A percentile compares a stretch with the other conserved stretches of the same genome.
phyloP scores from a whole-genome alignment of 73 alveolate genomes.

The Stentor coeruleus region DNA sequence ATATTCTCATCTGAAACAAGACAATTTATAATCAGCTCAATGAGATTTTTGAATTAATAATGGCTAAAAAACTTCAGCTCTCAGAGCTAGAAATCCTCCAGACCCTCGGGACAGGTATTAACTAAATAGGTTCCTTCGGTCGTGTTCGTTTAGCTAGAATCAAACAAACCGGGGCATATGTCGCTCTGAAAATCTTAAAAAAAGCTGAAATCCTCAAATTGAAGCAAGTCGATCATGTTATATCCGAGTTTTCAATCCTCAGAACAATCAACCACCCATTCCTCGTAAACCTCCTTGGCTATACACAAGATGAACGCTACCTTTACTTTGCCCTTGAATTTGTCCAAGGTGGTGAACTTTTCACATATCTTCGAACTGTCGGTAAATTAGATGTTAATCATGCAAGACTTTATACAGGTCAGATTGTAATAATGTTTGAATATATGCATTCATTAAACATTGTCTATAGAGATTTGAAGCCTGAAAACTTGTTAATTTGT shows the following conservation, averaged over 20 bases:
- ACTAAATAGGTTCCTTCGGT: slow-evolving; percentile 92
- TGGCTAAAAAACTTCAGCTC: no score
- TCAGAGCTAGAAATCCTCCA: no score
- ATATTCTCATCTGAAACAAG: no score
- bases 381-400: slow-evolving; percentile 62
- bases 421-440: no score
- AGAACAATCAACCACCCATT: slow-evolving; percentile 92
- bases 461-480: not conserved
- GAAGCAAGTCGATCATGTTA: slow-evolving; percentile 93
- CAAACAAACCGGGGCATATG: slow-evolving; percentile 20
- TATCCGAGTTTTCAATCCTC: slow-evolving; percentile 88
- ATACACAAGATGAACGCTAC: slow-evolving; percentile 79
- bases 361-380: slow-evolving; percentile 68
- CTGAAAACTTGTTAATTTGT: slow-evolving; percentile 41
- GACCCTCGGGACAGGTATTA: no score
- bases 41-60: no score
- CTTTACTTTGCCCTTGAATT: slow-evolving; percentile 86
- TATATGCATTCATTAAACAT: no score
- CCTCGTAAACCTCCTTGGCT: slow-evolving; percentile 58
- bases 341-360: slow-evolving; percentile 96
- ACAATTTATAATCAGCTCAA: no score
- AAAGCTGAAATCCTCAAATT: slow-evolving; percentile 82
- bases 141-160: slow-evolving; percentile 74
- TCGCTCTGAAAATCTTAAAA: slow-evolving; percentile 88
- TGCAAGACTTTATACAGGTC: slow-evolving; percentile 33